These are phyloP conservation scores for Lablab purpureus DNA, from an alignment of 306 rosid species.

Conservation along the genomic window DNA sequence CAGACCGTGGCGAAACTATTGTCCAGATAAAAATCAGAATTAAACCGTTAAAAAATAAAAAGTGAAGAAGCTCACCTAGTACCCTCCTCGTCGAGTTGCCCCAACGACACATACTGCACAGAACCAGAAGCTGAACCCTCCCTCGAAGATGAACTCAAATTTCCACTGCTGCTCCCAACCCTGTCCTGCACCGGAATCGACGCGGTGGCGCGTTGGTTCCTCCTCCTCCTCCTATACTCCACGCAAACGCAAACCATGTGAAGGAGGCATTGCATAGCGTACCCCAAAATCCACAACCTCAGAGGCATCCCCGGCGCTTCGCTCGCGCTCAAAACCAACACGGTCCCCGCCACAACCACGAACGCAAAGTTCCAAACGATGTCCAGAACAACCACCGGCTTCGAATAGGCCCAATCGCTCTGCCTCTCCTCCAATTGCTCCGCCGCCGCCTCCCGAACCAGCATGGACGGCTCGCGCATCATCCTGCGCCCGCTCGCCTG, in stretches of 20 bases:
- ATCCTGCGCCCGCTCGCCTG: conserved; percentile 87
- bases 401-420: conserved; percentile 98
- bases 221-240: conserved; percentile 69
- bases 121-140: conserved; percentile 50
- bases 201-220: conserved; percentile 43
- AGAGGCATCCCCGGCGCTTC: conserved; percentile 83
- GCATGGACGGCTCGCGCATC: conserved; percentile 95
- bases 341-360: conserved; percentile 69
- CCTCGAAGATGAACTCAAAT: conserved; percentile 57
- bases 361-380: conserved; percentile 86
- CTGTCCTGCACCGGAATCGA: conserved; percentile 55
- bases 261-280: conserved; percentile 77
- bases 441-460: conserved; percentile 91
- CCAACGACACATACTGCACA: conserved; percentile 60
- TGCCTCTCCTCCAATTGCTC: conserved; percentile 96
- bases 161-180: conserved; percentile 50
- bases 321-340: conserved; percentile 59
- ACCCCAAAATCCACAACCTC: conserved; percentile 84
- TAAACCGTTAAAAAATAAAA: not conserved
- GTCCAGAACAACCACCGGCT: conserved; percentile 89
- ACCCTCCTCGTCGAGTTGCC: conserved; percentile 65
- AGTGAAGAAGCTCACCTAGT: conserved; percentile 58
- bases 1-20: not conserved
- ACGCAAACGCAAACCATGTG: conserved; percentile 83
- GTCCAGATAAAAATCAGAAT: conserved; percentile 5